These are phyloP conservation scores for Blastocystis sp. DNA, from an alignment of 352 stramenopile genomes.

Conservation along the genomic window DNA sequence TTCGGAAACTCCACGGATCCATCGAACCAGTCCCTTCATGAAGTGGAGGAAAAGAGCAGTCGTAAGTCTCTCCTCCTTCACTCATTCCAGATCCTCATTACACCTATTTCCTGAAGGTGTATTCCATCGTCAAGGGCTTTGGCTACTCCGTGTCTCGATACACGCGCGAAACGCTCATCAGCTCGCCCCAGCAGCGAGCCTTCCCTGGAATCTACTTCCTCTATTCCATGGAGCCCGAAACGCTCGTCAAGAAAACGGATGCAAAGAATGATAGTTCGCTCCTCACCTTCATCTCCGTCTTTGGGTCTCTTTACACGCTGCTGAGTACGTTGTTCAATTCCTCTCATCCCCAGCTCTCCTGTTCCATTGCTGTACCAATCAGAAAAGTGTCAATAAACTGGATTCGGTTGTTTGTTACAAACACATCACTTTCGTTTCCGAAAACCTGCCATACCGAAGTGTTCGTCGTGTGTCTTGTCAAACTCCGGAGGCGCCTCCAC, in stretches of 20 bases:
- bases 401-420: not conserved
- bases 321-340: not conserved
- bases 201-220: slow-evolving; percentile 10
- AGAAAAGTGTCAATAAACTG: slow-evolving; percentile 3
- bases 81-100: not conserved
- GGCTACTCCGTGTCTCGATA: not conserved
- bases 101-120: not conserved
- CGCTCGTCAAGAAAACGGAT: not conserved
- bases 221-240: slow-evolving; percentile 32
- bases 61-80: not conserved
- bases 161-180: not conserved
- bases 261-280: not conserved
- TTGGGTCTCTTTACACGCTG: not conserved
- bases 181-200: not conserved
- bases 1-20: not conserved
- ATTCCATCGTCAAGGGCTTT: not conserved
- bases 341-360: not conserved
- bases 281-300: not conserved
- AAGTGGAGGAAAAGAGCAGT: not conserved
- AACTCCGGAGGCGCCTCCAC: slow-evolving; percentile 52
- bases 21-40: not conserved
- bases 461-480: slow-evolving; percentile 55
- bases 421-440: not conserved
- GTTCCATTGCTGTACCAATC: not conserved
- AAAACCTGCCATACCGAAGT: slow-evolving; percentile 55